Base-by-base conservation (phyloP, 306 rosid genomes). In the Leucaena leucocephala region DNA sequence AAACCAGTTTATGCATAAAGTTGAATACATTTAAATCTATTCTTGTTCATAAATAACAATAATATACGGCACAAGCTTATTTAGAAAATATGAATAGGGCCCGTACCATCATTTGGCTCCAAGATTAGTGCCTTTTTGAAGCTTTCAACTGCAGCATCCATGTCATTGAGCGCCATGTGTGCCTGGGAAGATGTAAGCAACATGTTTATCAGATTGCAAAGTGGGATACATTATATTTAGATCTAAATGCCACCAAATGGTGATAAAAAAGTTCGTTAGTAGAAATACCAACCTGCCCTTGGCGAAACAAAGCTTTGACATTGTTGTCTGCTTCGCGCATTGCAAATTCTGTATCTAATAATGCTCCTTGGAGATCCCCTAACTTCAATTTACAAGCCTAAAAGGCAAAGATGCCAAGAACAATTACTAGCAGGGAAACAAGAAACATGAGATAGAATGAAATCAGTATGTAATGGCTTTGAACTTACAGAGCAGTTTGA, bases 221-320 rank as follows among this genome's bases (percentile, higher is more conserved):
- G 52, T 63, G 52, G 57, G 22, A 62, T n/a, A 13, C 49, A 63
- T 40, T 33, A 49, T 11, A 63, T 16, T 27, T 76, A 64, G 12
- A 45, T 10, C 62, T 3, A 50, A 34, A 39, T 75, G 63, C 39
- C 77, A 46, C 63, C 49, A 35, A 45, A 36, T 50, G 8, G 38
- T 33, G 69, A 76, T 21, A 43, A 33, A 40, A 42, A 69, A 34
- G 43, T 36, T 40, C 43, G 55, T 39, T 77, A 75, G 43, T 65
- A 45, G 81, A 69, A 42, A 79, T 76, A 88, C 89, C 85, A 86
- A 94, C 98, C 97, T 94, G 98, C 68, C 98, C 98, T 83, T 94
- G 96, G 71, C 98, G 97, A 68, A 94, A 94, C 83, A 94, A 85
- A 71, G 98, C 98, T 86, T 94, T 94, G 45, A 87, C 98, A 87